Percentiles rank a stretch among this genome's conserved stretches.
Evolutionary conservation across 768 basidiomycete species (phyloP).

Genomic region (Chiua virens): DNA sequence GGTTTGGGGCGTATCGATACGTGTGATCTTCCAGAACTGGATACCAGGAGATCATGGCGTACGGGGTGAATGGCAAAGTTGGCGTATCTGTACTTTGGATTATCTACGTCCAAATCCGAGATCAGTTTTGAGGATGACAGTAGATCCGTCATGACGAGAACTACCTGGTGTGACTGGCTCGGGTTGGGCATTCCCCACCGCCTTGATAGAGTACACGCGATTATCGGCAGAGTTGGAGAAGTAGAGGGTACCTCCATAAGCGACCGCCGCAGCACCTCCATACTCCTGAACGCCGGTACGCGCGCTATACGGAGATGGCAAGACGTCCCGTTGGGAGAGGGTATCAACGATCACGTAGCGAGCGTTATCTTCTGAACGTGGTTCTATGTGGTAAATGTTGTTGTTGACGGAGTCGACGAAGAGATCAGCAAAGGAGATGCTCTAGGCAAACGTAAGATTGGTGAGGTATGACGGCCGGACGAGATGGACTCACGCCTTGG

Average conservation of each 20-base stretch:
- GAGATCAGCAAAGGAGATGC: no score
- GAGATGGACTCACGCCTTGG: no score
- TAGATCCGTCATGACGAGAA: conserved; percentile 13
- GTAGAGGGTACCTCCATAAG: conserved; percentile 48
- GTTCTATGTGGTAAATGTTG: no score
- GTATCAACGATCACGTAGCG: conserved; percentile 60
- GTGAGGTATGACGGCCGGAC: no score
- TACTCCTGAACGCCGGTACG: conserved; percentile 67
- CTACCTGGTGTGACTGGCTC: conserved; percentile 63
- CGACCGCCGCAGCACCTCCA: conserved; percentile 62
- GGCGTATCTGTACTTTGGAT: conserved; percentile 53
- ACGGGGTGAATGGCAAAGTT: conserved; percentile 59
- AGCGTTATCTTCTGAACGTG: no score
- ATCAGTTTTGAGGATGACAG: background rate
- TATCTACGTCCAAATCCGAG: conserved; percentile 5
- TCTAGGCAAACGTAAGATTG: no score
- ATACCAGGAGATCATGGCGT: conserved; percentile 53
- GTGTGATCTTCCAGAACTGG: conserved; percentile 78
- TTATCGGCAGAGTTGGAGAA: conserved; percentile 60
- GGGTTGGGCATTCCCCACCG: conserved; percentile 32
- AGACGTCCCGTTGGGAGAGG: conserved; percentile 44
- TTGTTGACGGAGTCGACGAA: no score
- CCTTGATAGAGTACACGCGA: conserved; percentile 46
- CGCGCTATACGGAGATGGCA: conserved; percentile 54
- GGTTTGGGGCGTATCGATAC: conserved; percentile 29